phyloP scores from a whole-genome alignment of 495 filamentous ascomycete species.

The Emericellopsis terricola region DNA sequence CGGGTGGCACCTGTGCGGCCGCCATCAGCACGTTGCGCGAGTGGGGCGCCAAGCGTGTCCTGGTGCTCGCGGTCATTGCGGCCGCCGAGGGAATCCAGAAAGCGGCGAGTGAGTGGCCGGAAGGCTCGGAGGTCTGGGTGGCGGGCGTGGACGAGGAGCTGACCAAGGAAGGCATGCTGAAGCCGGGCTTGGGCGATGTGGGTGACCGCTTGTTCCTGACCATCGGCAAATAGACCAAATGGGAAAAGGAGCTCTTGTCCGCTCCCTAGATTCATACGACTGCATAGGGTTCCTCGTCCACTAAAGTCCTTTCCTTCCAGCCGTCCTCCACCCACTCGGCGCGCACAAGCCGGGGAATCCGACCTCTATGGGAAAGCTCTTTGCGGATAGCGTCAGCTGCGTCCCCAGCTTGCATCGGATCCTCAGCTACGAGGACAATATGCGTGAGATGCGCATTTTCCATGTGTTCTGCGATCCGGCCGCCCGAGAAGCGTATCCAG shows the following conservation, averaged over 20 bases:
- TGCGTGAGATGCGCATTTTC: slow-evolving; percentile 41
- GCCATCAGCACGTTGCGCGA: slow-evolving; percentile 79
- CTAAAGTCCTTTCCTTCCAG: slow-evolving; percentile 56
- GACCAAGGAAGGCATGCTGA: slow-evolving; percentile 71
- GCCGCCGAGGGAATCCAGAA: slow-evolving; percentile 44
- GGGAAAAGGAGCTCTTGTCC: neutral
- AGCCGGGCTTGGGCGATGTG: slow-evolving; percentile 78
- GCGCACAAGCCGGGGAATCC: slow-evolving; percentile 53
- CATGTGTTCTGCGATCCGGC: slow-evolving; percentile 26
- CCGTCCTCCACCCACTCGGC: slow-evolving; percentile 60
- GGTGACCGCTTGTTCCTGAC: slow-evolving; percentile 88
- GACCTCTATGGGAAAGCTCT: slow-evolving; percentile 20
- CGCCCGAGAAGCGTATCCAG: slow-evolving; percentile 47
- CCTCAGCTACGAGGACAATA: slow-evolving; percentile 30
- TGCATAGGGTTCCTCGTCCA: slow-evolving; percentile 63
- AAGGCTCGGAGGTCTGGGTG: slow-evolving; percentile 64
- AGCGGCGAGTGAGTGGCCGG: slow-evolving; percentile 56
- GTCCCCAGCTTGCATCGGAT: slow-evolving; percentile 14
- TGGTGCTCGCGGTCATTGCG: slow-evolving; percentile 62
- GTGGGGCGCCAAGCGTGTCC: slow-evolving; percentile 71
- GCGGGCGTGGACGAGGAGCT: slow-evolving; percentile 60
- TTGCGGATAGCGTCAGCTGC: slow-evolving; percentile 23
- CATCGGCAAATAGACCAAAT: slow-evolving; percentile 79
- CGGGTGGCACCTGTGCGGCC: slow-evolving; percentile 73
- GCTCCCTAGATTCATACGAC: neutral